Conservation (phyloP, 257 asterid species). For the Solanum bulbocastanum region DNA sequence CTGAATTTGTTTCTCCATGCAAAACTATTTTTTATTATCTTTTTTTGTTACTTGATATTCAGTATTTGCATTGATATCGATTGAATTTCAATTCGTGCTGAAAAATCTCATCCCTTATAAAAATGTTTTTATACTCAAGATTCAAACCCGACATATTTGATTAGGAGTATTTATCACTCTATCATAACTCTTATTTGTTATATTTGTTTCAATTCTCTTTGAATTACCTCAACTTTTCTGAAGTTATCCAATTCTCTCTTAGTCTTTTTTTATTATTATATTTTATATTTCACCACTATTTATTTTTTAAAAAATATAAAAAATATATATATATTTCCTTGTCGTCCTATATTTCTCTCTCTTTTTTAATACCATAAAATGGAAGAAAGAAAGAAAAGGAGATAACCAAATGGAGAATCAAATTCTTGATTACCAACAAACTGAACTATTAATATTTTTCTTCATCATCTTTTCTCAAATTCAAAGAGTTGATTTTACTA, state of each 20-base stretch:
- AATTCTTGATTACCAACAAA: neutral
- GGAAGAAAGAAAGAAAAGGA: too few relatives aligned
- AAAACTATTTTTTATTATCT: neutral
- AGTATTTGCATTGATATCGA: neutral
- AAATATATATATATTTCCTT: neutral
- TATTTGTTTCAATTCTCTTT: neutral
- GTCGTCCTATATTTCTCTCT: neutral
- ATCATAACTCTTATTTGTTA: neutral
- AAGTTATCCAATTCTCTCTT: neutral
- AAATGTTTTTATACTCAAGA: rapidly evolving
- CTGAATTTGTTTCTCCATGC: neutral
- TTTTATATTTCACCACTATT: neutral
- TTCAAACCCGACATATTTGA: too few relatives aligned
- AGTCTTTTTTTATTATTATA: too few relatives aligned
- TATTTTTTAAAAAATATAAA: neutral
- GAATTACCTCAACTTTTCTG: neutral
- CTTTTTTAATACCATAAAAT: too few relatives aligned
- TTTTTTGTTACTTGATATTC: neutral
- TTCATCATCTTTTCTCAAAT: neutral
- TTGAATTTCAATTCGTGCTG: neutral
- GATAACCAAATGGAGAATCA: too few relatives aligned
- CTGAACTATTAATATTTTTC: too few relatives aligned
- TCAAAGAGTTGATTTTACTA: neutral
- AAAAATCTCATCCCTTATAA: neutral
- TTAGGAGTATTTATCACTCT: neutral